Evolutionary conservation across 1,284 basidiomycete genomes (phyloP).

Genomic region (Ganoderma boninense): DNA sequence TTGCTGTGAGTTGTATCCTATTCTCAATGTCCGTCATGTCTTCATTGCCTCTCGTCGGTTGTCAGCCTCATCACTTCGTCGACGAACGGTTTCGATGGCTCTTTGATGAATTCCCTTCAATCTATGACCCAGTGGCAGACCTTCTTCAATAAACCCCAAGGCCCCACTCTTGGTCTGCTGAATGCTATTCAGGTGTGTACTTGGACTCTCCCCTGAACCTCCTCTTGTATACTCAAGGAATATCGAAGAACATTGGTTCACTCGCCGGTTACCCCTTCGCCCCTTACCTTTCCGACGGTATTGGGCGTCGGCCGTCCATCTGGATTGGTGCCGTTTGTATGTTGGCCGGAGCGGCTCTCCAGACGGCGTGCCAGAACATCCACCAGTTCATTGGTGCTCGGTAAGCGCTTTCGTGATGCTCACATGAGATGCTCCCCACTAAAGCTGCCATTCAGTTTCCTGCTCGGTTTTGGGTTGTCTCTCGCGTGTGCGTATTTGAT

Average conservation of each 20-base stretch:
- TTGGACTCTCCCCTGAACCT: not conserved
- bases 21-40: not conserved
- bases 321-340: constrained; percentile 72
- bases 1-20: constrained; percentile 57
- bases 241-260: constrained; percentile 66
- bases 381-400: constrained; percentile 86
- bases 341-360: constrained; percentile 71
- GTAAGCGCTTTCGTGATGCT: constrained; percentile 41
- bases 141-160: constrained; percentile 64
- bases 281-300: constrained; percentile 73
- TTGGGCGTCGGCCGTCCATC: constrained; percentile 71
- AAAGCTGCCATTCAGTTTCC: constrained; percentile 52
- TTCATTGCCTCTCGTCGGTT: constrained; percentile 2
- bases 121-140: constrained; percentile 65
- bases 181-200: constrained; percentile 76
- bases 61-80: constrained; percentile 76
- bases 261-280: constrained; percentile 74
- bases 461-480: constrained; percentile 83
- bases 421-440: constrained; percentile 9
- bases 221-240: constrained; percentile 4
- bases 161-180: constrained; percentile 70
- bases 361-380: constrained; percentile 75
- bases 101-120: constrained; percentile 82
- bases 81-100: constrained; percentile 80
- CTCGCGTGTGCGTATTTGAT: constrained; percentile 60